Evolutionary conservation across 257 asterid species (phyloP).

Genomic region (Solanum tarapatanum): DNA sequence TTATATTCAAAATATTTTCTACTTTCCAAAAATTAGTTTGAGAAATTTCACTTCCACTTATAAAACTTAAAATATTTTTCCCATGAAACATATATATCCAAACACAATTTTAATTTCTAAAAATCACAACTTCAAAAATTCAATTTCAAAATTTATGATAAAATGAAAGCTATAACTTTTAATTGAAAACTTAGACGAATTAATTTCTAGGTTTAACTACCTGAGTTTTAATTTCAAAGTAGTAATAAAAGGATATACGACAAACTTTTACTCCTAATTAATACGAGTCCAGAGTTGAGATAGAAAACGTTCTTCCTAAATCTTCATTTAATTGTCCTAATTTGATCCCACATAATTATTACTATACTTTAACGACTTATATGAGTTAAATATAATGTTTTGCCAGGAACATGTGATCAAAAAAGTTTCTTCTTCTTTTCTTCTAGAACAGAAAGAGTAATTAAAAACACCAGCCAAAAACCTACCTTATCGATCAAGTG

Average conservation of each 20-base stretch:
- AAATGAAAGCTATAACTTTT: accelerated
- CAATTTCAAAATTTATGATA: too few species aligned
- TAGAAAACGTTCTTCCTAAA: neutral
- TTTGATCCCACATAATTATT: neutral
- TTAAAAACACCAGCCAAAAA: neutral
- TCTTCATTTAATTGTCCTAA: neutral
- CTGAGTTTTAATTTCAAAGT: neutral
- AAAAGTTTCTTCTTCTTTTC: neutral
- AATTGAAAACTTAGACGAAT: too few species aligned
- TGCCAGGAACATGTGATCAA: neutral
- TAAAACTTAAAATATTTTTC: too few species aligned
- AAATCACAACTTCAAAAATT: too few species aligned
- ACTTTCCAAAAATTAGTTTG: too few species aligned
- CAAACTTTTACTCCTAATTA: neutral
- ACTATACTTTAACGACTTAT: neutral
- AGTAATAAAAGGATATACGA: neutral
- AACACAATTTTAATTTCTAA: too few species aligned
- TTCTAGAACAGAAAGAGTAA: neutral
- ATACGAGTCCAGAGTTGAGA: neutral
- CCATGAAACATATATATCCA: too few species aligned
- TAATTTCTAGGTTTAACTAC: neutral
- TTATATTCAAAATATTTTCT: neutral
- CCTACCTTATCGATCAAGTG: neutral
- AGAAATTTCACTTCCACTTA: neutral
- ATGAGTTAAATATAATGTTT: neutral